These are phyloP conservation scores for Pascua sp. DNA, from an alignment of 1,284 basidiomycete genomes.

Conservation along the genomic window DNA sequence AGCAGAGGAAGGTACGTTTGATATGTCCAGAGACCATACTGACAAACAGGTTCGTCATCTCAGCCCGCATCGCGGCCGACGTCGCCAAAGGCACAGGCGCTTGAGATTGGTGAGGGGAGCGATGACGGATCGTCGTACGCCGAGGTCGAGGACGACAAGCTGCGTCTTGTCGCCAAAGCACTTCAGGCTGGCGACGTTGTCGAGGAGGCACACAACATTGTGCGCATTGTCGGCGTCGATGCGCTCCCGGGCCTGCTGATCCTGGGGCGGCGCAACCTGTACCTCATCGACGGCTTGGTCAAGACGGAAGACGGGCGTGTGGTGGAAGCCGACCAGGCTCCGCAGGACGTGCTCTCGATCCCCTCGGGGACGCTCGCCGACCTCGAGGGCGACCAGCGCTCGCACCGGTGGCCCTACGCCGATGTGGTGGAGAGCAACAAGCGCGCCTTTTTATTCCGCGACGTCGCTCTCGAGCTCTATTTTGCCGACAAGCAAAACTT, in stretches of 20 bases:
- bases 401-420: slow-evolving; percentile 73
- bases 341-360: slow-evolving; percentile 74
- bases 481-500: slow-evolving; percentile 82
- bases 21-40: neutral
- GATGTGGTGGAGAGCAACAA: slow-evolving; percentile 75
- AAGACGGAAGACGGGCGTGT: slow-evolving; percentile 83
- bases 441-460: slow-evolving; percentile 80
- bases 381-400: slow-evolving; percentile 65
- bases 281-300: slow-evolving; percentile 89
- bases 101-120: slow-evolving; percentile 2
- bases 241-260: slow-evolving; percentile 78
- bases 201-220: slow-evolving; percentile 75
- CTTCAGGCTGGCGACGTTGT: slow-evolving; percentile 86
- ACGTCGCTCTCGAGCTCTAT: slow-evolving; percentile 88
- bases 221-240: slow-evolving; percentile 79
- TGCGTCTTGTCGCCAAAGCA: slow-evolving; percentile 50
- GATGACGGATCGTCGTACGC: slow-evolving; percentile 31
- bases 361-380: slow-evolving; percentile 74
- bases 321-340: slow-evolving; percentile 81
- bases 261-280: slow-evolving; percentile 76
- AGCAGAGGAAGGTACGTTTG: slow-evolving; percentile 55
- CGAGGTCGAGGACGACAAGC: slow-evolving; percentile 54
- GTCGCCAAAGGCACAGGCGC: neutral
- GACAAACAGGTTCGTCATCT: neutral
- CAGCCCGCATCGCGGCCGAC: neutral